Evolutionary conservation across 78 protist genomes (phyloP), one percentile per base, ranked within the genome.

Genomic region (Guillardia theta): DNA sequence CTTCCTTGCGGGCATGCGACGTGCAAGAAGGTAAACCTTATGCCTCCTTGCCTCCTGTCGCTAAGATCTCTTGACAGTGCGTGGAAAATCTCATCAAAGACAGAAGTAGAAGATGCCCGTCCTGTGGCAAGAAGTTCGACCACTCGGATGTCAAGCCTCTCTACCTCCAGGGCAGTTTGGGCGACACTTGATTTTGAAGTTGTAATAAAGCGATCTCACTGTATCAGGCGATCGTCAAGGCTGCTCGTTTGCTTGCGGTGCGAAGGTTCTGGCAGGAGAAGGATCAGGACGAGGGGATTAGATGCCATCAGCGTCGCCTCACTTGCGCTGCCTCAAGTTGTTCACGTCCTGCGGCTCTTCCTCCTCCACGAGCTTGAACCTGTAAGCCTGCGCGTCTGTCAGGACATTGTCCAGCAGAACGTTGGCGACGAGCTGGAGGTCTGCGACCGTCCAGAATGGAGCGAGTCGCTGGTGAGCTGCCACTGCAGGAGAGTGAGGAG

Each of bases 1-100:
- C 45, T 77, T 21, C 88, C 88, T 27, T 77, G 88, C 88, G 88
- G 88, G 4, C 88, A 77, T 21, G 88, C 88, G 22, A 33, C 47
- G 9, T 77, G 88, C 19, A 6, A 4, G 5, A 77, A 77, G 88
- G 88, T 77, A 3, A 5, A 22, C 39, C 45, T 33, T 64, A 15
- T 5, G 78, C 22, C 22, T 64, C 22, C 39, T 64, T 12, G 78
- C 43, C 22, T 33, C 78, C 6, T 12, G 33, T 50, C 58, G 58
- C 58, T 15, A 10, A 19, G 30, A 10, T 50, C 15, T 50, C 30
- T 50, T 50, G 58, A 50, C 78, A 64, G 78, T 64, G 78, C 78
- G n/a, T 12, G 22, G 78, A 64, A 24, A 64, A 64, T 10, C 78
- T 77, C 19, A 39, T 77, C 88, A 77, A 77, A 33, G 88, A 77